These are phyloP conservation scores for Sphagnum contortum DNA, from an alignment of 225 moss, liverwort and hornwort species.

Conservation along the genomic window DNA sequence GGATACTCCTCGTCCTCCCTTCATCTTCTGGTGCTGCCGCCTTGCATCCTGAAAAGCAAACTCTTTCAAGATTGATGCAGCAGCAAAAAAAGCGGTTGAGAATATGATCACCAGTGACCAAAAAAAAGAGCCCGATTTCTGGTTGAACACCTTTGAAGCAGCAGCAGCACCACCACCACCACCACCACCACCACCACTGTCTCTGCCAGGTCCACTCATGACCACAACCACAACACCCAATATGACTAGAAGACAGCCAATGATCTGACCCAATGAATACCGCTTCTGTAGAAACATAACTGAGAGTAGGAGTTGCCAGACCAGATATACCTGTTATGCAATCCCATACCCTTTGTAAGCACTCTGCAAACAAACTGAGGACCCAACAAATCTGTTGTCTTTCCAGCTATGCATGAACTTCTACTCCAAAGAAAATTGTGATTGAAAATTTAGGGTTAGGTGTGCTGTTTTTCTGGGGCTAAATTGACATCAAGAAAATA, in stretches of 20 bases:
- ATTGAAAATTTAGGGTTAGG: neutral
- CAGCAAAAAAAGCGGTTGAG: constrained; percentile 65
- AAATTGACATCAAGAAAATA: neutral
- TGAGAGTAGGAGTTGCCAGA: constrained; percentile 89
- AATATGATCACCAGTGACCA: constrained; percentile 72
- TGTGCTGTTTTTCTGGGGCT: neutral
- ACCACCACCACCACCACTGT: neutral
- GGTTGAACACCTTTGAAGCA: neutral
- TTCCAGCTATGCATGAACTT: neutral
- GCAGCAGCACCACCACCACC: too few species aligned
- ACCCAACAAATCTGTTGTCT: neutral
- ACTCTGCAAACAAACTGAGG: neutral
- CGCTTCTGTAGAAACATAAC: constrained; percentile 49
- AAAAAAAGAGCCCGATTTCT: constrained; percentile 40
- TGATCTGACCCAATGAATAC: constrained; percentile 66
- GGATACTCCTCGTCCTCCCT: constrained; percentile 26
- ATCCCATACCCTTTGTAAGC: neutral
- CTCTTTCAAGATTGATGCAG: constrained; percentile 66
- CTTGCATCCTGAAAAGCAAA: constrained; percentile 25
- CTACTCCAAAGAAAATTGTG: neutral
- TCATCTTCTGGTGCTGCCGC: constrained; percentile 17
- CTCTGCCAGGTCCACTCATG: constrained; percentile 55
- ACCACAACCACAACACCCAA: constrained; percentile 72
- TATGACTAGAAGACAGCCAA: constrained; percentile 74
- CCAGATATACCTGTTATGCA: constrained; percentile 52